A percentile compares a stretch with the other conserved stretches of the same genome.
These are phyloP conservation scores for Furcasterigmium furcatum DNA, from an alignment of 2,329 filamentous ascomycete genomes.

Conservation along the genomic window DNA sequence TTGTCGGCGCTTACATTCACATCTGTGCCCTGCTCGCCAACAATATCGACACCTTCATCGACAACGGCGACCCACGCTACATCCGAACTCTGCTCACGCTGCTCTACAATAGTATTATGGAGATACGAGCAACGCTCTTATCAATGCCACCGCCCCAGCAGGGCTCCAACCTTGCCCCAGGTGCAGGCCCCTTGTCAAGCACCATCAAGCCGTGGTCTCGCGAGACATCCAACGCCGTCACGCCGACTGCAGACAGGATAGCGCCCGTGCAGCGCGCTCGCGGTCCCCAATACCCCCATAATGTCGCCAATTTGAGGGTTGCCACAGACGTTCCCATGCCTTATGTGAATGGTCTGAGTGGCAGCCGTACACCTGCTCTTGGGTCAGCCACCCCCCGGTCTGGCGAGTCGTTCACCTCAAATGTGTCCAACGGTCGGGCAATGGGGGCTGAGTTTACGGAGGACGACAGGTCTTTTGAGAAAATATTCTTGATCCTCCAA, in stretches of 20 bases:
- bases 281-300: conserved; percentile 37
- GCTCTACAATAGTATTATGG: conserved; percentile 66
- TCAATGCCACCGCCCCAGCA: conserved; percentile 22
- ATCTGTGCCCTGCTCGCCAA: conserved; percentile 58
- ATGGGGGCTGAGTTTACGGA: conserved; percentile 60
- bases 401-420: conserved; percentile 72
- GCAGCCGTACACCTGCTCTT: conserved; percentile 46
- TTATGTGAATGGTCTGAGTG: conserved; percentile 48
- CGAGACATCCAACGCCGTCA: conserved; percentile 50
- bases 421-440: conserved; percentile 45
- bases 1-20: conserved; percentile 63
- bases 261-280: conserved; percentile 28
- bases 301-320: conserved; percentile 53
- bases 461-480: conserved; percentile 79
- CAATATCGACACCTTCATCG: conserved; percentile 62
- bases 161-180: conserved; percentile 8
- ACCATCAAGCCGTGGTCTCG: conserved; percentile 48
- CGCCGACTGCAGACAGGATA: conserved; percentile 48
- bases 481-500: conserved; percentile 74
- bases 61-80: conserved; percentile 64
- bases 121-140: conserved; percentile 54
- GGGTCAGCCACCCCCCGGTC: conserved; percentile 73
- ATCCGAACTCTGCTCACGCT: conserved; percentile 62
- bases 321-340: conserved; percentile 50
- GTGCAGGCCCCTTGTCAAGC: conserved; percentile 27